phyloP scores from a whole-genome alignment of 2,329 filamentous ascomycete genomes.

The Exophiala sideris region DNA sequence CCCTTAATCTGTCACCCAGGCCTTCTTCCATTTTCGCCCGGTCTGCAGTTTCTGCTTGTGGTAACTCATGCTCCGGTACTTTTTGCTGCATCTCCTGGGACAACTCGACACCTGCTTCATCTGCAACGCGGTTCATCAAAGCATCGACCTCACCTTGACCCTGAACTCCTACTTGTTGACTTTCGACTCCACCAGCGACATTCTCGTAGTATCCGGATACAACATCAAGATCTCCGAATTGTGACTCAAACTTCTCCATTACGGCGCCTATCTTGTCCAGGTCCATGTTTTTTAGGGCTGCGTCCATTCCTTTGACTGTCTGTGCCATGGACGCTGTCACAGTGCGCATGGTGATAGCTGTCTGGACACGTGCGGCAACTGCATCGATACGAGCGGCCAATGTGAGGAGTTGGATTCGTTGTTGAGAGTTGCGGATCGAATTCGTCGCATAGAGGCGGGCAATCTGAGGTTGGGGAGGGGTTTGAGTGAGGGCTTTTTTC shows the following conservation, averaged over 20 bases:
- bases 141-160: constrained; percentile 83
- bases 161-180: constrained; percentile 41
- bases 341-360: constrained; percentile 46
- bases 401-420: constrained; percentile 44
- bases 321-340: constrained; percentile 45
- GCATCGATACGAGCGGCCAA: constrained; percentile 48
- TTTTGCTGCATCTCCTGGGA: constrained; percentile 62
- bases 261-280: constrained; percentile 58
- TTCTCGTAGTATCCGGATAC: constrained; percentile 72
- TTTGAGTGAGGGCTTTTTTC: constrained; percentile 47
- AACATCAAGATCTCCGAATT: constrained; percentile 51
- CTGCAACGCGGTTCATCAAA: constrained; percentile 78
- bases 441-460: constrained; percentile 48
- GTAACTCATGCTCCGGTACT: constrained; percentile 23
- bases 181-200: constrained; percentile 60
- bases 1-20: constrained; percentile 33
- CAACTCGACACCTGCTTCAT: constrained; percentile 82
- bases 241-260: constrained; percentile 64
- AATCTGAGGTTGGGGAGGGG: constrained; percentile 44
- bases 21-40: constrained; percentile 32
- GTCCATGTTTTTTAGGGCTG: constrained; percentile 45
- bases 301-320: constrained; percentile 44
- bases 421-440: constrained; percentile 46
- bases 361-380: constrained; percentile 49
- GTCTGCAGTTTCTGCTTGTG: constrained; percentile 24